A percentile compares a stretch with the other conserved stretches of the same genome.
Conservation (phyloP, 371 early-diverging fungal species). For the Mortierella sp. region DNA sequence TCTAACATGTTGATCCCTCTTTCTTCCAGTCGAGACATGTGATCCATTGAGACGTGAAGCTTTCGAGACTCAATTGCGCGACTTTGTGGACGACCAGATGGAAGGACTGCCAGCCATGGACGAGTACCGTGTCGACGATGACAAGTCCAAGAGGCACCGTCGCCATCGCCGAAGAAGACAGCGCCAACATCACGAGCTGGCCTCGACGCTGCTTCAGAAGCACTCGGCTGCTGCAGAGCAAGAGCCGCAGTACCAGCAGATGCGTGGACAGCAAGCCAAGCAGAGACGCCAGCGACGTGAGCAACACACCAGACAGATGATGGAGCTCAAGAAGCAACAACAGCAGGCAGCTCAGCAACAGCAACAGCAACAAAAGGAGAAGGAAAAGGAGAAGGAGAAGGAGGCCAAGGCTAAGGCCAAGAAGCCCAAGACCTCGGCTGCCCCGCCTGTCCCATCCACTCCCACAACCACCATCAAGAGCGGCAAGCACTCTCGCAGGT, state of each 20-base stretch:
- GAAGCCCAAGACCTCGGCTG: background rate
- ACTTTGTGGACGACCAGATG: constrained; percentile 30
- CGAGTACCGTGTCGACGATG: constrained; percentile 11
- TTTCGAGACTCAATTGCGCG: constrained; percentile 53
- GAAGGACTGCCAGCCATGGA: background rate
- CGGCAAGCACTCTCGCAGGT: background rate
- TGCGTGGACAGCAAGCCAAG: constrained; percentile 11
- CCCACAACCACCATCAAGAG: background rate
- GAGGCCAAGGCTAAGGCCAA: constrained; percentile 4
- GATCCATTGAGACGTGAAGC: constrained; percentile 57
- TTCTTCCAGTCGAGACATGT: constrained; percentile 58
- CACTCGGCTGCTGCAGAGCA: constrained; percentile 20
- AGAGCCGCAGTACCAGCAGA: constrained; percentile 6
- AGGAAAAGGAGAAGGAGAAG: constrained; percentile 20
- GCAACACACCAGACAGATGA: constrained; percentile 19
- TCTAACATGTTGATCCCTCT: background rate
- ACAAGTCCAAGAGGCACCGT: constrained; percentile 22
- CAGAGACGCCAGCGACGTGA: constrained; percentile 18
- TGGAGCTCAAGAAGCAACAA: constrained; percentile 23
- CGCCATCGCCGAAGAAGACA: constrained; percentile 44
- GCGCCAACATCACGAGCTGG: constrained; percentile 29
- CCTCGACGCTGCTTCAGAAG: constrained; percentile 32
- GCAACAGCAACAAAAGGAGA: constrained; percentile 19
- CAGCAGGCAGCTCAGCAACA: constrained; percentile 13
- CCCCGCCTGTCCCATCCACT: background rate